phyloP scores from a whole-genome alignment of 306 rosid species.

The Begonia peltatifolia region DNA sequence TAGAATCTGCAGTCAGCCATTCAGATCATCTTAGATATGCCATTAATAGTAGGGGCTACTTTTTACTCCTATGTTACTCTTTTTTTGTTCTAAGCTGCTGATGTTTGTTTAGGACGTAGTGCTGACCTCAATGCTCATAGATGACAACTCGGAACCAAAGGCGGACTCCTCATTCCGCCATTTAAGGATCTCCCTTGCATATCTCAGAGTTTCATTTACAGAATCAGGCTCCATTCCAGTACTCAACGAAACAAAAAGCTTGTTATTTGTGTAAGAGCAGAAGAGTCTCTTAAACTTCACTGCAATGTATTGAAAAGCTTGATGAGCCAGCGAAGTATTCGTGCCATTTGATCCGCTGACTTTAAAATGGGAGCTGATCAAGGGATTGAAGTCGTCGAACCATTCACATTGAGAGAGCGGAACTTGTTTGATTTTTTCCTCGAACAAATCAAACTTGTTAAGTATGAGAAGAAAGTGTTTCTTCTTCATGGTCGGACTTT shows the following conservation, averaged over 20 bases:
- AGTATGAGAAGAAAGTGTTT: constrained; percentile 50
- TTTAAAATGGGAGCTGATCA: constrained; percentile 17
- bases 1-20: too few relatives aligned
- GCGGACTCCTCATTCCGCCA: constrained; percentile 33
- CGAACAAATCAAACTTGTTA: constrained; percentile 51
- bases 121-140: constrained; percentile 32
- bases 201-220: constrained; percentile 56
- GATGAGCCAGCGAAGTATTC: constrained; percentile 33
- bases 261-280: constrained; percentile 26
- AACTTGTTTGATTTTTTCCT: constrained; percentile 34
- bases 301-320: constrained; percentile 54
- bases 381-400: constrained; percentile 54
- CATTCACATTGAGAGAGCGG: constrained; percentile 56
- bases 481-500: constrained; percentile 23
- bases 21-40: too few relatives aligned
- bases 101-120: constrained; percentile 11
- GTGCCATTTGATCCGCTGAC: constrained; percentile 13
- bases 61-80: too few relatives aligned
- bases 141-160: constrained; percentile 20
- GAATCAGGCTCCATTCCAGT: constrained; percentile 45
- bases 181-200: constrained; percentile 46
- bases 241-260: constrained; percentile 47
- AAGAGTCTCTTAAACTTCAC: constrained; percentile 53
- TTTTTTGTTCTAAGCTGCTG: too few relatives aligned
- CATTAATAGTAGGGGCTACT: too few relatives aligned